A percentile compares a stretch with the other conserved stretches of the same genome.
Evolutionary conservation across 257 asterid genomes (phyloP).

Genomic region (Lycium barbarum): DNA sequence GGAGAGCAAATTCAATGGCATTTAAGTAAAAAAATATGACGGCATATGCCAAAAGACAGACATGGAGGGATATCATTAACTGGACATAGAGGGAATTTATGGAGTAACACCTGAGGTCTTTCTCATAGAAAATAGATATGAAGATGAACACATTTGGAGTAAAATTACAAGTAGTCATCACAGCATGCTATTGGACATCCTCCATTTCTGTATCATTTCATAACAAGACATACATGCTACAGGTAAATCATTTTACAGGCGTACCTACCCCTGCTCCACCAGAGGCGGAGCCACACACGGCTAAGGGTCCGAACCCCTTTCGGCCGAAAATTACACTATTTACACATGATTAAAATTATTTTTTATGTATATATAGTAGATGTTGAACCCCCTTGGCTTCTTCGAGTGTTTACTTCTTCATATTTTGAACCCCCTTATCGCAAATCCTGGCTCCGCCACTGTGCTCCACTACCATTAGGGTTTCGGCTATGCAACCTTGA

Average conservation of each 20-base stretch:
- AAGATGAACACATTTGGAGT: not conserved
- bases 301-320: too few relatives aligned
- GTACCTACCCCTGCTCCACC: not conserved
- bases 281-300: too few relatives aligned
- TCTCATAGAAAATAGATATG: conserved; percentile 5
- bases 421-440: too few relatives aligned
- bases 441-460: too few relatives aligned
- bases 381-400: too few relatives aligned
- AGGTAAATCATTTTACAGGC: not conserved
- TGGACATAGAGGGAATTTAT: not conserved
- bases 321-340: too few relatives aligned
- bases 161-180: conserved; percentile 3
- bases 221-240: conserved; percentile 19
- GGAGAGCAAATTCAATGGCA: conserved; percentile 32
- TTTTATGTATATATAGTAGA: too few relatives aligned
- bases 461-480: not conserved
- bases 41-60: conserved; percentile 19
- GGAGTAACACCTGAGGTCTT: not conserved
- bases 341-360: too few relatives aligned
- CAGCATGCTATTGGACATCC: conserved; percentile 12
- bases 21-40: not conserved
- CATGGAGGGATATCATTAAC: not conserved
- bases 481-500: conserved; percentile 8
- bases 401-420: too few relatives aligned
- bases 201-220: conserved; percentile 8